These are phyloP conservation scores for Podospora anserina DNA, from an alignment of 495 filamentous ascomycete species.

Conservation along the genomic window DNA sequence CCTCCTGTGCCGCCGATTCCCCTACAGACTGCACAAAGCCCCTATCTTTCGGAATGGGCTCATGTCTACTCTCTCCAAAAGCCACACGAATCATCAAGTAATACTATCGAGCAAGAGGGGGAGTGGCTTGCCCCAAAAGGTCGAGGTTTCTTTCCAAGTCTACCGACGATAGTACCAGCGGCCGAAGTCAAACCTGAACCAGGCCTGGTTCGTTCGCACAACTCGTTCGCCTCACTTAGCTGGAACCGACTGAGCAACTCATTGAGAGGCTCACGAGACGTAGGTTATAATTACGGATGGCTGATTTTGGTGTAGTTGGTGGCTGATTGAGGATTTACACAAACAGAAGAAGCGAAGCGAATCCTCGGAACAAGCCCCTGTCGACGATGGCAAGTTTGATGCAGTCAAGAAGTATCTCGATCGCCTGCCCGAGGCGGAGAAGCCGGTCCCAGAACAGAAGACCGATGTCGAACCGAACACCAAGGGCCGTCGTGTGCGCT, in stretches of 20 bases:
- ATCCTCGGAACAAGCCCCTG: background rate
- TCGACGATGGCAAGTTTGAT: conserved; percentile 4
- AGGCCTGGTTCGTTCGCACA: background rate
- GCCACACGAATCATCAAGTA: conserved; percentile 8
- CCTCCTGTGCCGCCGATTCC: conserved; percentile 1
- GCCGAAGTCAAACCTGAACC: background rate
- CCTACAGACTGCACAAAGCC: conserved; percentile 21
- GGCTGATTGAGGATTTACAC: background rate
- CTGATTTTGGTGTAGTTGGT: background rate
- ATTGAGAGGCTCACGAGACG: conserved; percentile 3
- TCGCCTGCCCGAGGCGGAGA: conserved; percentile 1
- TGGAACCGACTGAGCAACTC: conserved; percentile 10
- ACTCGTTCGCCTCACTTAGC: background rate
- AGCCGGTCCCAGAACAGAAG: background rate
- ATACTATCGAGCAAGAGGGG: conserved; percentile 7
- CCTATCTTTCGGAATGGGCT: conserved; percentile 35
- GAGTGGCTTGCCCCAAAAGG: conserved; percentile 25
- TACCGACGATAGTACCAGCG: background rate
- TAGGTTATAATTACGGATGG: background rate
- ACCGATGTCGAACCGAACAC: background rate
- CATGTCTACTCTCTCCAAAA: conserved; percentile 38
- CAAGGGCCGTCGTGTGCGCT: conserved; percentile 21
- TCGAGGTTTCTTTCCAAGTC: background rate
- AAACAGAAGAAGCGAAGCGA: conserved; percentile 3
- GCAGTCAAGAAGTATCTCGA: conserved; percentile 5